Conservation (phyloP, 257 asterid species). For the Ilex asprella region DNA sequence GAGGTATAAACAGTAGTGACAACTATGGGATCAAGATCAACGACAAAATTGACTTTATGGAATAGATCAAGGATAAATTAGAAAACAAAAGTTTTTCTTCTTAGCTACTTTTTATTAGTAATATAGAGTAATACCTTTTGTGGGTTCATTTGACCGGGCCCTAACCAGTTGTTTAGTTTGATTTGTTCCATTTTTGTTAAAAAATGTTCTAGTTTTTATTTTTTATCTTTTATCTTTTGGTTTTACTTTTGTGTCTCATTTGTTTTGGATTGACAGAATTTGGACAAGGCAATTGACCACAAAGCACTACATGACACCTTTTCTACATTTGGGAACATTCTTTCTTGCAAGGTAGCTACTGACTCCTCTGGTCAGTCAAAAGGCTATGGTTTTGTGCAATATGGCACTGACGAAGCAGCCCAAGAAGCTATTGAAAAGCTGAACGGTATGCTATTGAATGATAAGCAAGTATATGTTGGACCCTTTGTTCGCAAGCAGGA, state of each 20-base stretch:
- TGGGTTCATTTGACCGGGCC: no score
- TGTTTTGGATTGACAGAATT: constrained; percentile 35
- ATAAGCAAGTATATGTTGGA: constrained; percentile 82
- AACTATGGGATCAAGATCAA: no score
- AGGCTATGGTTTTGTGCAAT: constrained; percentile 98
- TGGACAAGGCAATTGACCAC: constrained; percentile 94
- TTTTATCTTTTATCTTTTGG: no score
- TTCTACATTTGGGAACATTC: constrained; percentile 68
- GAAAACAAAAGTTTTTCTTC: no score
- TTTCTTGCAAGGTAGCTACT: constrained; percentile 82
- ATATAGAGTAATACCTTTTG: no score
- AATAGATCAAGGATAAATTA: no score
- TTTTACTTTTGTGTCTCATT: neutral
- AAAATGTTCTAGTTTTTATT: no score
- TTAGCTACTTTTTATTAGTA: no score
- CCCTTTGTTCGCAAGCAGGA: constrained; percentile 88
- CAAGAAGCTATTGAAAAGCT: constrained; percentile 78
- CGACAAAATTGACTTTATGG: no score
- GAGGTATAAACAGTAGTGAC: no score
- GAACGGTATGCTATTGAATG: constrained; percentile 86
- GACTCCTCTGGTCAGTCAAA: constrained; percentile 65
- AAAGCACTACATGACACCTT: constrained; percentile 87
- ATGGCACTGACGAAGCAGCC: constrained; percentile 74
- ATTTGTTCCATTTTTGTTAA: no score
- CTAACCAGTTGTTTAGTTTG: no score